A percentile compares a stretch with the other conserved stretches of the same genome.
Evolutionary conservation across 2,329 filamentous ascomycete species (phyloP).

Genomic region (Neoscytalidium dimidiatum): DNA sequence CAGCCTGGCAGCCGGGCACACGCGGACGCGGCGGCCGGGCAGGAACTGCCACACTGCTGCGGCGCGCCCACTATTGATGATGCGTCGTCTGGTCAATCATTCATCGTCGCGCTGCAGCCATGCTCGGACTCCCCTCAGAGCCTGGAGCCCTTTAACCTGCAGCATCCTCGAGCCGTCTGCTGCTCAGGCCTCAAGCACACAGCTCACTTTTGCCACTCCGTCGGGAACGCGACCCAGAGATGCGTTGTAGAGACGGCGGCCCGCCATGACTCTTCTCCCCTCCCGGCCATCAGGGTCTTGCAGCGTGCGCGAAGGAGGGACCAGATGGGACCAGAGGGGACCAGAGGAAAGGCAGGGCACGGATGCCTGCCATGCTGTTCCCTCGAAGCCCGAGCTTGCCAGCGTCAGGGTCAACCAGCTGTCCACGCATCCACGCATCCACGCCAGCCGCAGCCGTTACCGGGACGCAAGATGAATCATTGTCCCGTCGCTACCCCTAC

Average conservation of each 20-base stretch:
- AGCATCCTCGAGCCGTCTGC: conserved; percentile 11
- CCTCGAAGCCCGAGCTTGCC: not conserved
- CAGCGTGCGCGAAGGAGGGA: not conserved
- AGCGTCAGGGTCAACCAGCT: too few relatives aligned
- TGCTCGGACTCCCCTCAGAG: not conserved
- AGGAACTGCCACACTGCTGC: not conserved
- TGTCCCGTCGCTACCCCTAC: not conserved
- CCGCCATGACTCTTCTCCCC: conserved; percentile 1
- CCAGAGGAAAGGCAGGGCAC: not conserved
- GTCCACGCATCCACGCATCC: not conserved
- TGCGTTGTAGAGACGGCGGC: conserved; percentile 8
- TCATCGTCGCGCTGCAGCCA: not conserved
- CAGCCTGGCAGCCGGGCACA: too few relatives aligned
- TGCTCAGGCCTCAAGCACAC: not conserved
- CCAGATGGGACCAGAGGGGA: not conserved
- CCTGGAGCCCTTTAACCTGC: conserved; percentile 8
- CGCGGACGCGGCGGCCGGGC: too few relatives aligned
- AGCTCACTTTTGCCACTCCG: conserved; percentile 7
- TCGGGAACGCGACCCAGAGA: not conserved
- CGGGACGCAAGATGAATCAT: conserved; percentile 6
- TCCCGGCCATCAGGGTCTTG: conserved; percentile 5
- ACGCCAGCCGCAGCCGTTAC: not conserved
- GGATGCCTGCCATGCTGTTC: conserved; percentile 14
- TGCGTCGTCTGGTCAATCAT: conserved; percentile 14
- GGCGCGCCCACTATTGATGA: not conserved